Evolutionary conservation across 1,139 yeast genomes (phyloP).

Genomic region (Blastobotrys persicus): DNA sequence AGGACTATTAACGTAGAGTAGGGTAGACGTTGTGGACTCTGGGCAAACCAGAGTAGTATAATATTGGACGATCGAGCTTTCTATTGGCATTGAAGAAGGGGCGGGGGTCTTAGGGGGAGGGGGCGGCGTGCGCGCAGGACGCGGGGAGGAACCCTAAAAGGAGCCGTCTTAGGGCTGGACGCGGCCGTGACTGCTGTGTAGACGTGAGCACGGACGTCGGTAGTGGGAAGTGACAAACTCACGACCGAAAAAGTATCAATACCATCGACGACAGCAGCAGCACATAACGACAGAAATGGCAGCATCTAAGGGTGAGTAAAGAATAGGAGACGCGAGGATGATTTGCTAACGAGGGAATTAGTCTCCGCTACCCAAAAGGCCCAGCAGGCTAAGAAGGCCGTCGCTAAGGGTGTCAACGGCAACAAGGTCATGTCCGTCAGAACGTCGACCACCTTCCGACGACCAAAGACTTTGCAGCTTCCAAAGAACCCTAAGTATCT

Average conservation of each 20-base stretch:
- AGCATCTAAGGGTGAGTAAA: constrained; percentile 22
- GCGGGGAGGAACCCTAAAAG: not conserved
- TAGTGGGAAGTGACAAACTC: constrained; percentile 1
- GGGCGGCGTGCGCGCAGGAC: no score
- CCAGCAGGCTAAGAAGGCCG: constrained; percentile 98
- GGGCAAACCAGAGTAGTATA: no score
- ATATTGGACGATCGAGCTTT: no score
- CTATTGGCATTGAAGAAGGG: no score
- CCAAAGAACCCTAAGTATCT: constrained; percentile 95
- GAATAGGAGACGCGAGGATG: not conserved
- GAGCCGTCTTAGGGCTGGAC: not conserved
- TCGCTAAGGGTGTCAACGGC: constrained; percentile 94
- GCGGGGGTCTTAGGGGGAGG: no score
- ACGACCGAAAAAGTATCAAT: constrained; percentile 4
- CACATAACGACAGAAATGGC: constrained; percentile 18
- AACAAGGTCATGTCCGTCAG: constrained; percentile 91
- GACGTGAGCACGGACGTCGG: not conserved
- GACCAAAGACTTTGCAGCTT: constrained; percentile 95
- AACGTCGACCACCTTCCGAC: constrained; percentile 92
- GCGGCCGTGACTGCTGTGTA: not conserved
- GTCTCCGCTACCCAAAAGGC: constrained; percentile 55
- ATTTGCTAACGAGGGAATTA: constrained; percentile 10
- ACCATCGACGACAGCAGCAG: constrained; percentile 4
- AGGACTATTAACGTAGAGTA: no score
- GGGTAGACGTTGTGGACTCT: no score